A percentile compares a stretch with the other conserved stretches of the same genome.
Conservation (phyloP, 345 rosid genomes). For the Syzygium aqueum region DNA sequence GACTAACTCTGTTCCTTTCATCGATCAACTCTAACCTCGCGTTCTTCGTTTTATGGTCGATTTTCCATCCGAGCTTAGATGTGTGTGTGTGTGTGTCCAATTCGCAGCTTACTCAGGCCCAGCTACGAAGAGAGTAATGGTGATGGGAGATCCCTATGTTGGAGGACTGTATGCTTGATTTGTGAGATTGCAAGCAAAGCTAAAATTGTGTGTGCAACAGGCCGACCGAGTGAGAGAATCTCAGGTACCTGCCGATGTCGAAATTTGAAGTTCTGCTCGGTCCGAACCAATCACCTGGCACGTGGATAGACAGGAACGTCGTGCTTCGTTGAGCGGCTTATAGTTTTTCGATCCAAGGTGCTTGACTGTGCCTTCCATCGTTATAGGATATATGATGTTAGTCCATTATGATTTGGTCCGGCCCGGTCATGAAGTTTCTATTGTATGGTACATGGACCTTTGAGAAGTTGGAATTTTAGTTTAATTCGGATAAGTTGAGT, state of each 20-base stretch:
- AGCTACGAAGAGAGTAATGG: background rate
- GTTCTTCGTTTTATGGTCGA: background rate
- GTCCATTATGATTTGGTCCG: background rate
- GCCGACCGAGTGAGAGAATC: background rate
- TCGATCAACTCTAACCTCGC: accelerated
- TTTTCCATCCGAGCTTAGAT: background rate
- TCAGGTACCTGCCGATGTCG: background rate
- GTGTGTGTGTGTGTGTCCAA: background rate
- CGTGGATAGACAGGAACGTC: background rate
- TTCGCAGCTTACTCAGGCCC: background rate
- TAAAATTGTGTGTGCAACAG: accelerated
- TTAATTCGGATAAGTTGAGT: background rate
- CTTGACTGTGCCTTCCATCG: background rate
- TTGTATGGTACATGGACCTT: background rate
- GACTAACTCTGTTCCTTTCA: background rate
- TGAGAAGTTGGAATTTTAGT: background rate
- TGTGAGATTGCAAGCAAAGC: background rate
- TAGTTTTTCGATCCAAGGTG: background rate
- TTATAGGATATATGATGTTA: background rate
- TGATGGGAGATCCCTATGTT: too few species aligned
- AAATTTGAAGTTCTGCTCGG: background rate
- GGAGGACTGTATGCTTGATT: too few species aligned
- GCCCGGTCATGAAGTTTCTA: background rate
- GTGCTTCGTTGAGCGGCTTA: background rate
- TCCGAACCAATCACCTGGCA: background rate